Base-by-base conservation (phyloP, 176 grass and related monocot genomes). In the Raddia guianensis region DNA sequence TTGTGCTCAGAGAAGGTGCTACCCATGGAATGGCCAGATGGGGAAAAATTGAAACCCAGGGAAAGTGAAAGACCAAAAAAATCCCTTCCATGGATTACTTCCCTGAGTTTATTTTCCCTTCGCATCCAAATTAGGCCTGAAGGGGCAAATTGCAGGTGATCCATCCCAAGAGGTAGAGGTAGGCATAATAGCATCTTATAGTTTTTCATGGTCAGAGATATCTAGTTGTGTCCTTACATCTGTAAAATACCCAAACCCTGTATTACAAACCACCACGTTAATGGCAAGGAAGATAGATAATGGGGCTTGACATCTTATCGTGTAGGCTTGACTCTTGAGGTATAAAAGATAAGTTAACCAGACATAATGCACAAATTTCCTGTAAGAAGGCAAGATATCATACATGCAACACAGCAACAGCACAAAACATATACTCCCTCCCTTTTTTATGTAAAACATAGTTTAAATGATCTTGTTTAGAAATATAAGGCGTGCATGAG, bases 251-350 rank as follows among this genome's bases (percentile, higher is more conserved):
- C n/a, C 46, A 44, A 51, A 73, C 10, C 9, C 6, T 15, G 47
- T 74, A 53, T 61, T 69, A 16, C 48, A 89, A 89, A 64, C 13
- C 49, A 71, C 55, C 13, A 81, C 65, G 37, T 58, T 57, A 76
- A 70, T 37, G 18, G 27, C 15, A 13, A 59, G 6, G 12, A 2
- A 72, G 15, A n/a, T 59, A 81, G 15, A n/a, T 59, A 81, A 80
- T 73, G 42, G 10, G 9, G 58, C 27, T 32, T 77, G 15, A 5
- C 52, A 72, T 77, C 8, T 72, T 78, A 78, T 56, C 66, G 78
- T 77, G 57, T 65, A 40, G 35, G 20, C 3, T 72, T 48, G 37
- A 40, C 37, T 40, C 37, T 40, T 40, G 49, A 71, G 13, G 57
- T 3, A 73, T 61, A 79, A 66, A 66, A 56, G 58, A 48, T n/a